These are phyloP conservation scores for Ogataea corticis DNA, from an alignment of 805 yeast genomes.

Conservation along the genomic window DNA sequence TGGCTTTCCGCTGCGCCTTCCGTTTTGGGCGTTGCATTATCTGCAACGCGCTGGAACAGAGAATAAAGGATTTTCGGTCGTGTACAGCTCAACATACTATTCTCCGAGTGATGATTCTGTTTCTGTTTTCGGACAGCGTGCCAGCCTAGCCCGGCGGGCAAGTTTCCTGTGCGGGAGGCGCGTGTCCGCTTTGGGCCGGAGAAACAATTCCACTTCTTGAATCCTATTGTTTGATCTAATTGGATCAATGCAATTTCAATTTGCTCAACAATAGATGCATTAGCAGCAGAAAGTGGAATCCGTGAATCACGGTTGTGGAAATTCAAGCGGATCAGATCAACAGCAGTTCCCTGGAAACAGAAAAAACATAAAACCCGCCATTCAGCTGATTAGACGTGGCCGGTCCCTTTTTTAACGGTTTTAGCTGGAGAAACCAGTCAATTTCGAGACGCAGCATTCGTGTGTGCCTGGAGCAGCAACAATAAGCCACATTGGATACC, in stretches of 20 bases:
- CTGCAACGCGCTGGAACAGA: slow-evolving; percentile 3
- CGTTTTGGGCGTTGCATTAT: slow-evolving; percentile 1
- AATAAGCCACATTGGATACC: slow-evolving; percentile 6
- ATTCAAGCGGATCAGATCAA: slow-evolving; percentile 19
- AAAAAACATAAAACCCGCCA: slow-evolving; percentile 23
- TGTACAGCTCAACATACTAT: neutral
- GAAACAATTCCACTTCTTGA: slow-evolving; percentile 7
- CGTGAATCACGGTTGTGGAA: slow-evolving; percentile 3
- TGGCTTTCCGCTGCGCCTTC: neutral
- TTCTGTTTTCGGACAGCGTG: slow-evolving; percentile 13
- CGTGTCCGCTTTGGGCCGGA: slow-evolving; percentile 5
- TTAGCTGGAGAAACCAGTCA: neutral
- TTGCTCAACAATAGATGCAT: slow-evolving; percentile 6
- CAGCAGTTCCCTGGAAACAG: slow-evolving; percentile 20
- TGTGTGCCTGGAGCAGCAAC: slow-evolving; percentile 3
- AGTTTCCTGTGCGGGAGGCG: slow-evolving; percentile 3
- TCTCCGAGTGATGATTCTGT: slow-evolving; percentile 6
- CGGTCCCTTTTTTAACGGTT: no score
- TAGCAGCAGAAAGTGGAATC: neutral
- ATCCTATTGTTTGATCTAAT: slow-evolving; percentile 12
- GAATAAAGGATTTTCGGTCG: slow-evolving; percentile 1
- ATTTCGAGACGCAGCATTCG: slow-evolving; percentile 1
- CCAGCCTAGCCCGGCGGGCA: slow-evolving; percentile 13
- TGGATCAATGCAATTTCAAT: slow-evolving; percentile 17
- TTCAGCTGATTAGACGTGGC: slow-evolving; percentile 3